Evolutionary conservation across 2,329 filamentous ascomycete genomes (phyloP).

Genomic region (Pseudopyrenochaeta lycopersici): DNA sequence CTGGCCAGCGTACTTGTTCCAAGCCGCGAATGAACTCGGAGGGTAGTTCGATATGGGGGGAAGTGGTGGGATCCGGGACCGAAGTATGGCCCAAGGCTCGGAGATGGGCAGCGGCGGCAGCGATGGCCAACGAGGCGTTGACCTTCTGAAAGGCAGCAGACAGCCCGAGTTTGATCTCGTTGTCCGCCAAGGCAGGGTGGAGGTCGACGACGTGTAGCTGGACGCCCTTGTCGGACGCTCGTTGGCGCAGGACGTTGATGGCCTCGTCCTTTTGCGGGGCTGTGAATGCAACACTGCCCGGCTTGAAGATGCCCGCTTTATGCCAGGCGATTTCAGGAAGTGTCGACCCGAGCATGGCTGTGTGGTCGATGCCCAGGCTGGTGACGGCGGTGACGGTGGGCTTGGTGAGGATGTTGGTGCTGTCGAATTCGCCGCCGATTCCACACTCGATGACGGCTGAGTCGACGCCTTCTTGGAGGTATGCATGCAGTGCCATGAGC

Average conservation of each 20-base stretch:
- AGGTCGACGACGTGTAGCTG: conserved; percentile 58
- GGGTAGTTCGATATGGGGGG: conserved; percentile 60
- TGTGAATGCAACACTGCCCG: conserved; percentile 69
- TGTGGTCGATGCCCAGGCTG: conserved; percentile 86
- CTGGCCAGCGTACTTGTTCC: conserved; percentile 72
- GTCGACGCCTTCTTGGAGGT: conserved; percentile 77
- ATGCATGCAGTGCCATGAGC: conserved; percentile 85
- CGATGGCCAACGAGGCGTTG: conserved; percentile 69
- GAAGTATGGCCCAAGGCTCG: conserved; percentile 52
- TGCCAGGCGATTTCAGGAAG: conserved; percentile 89
- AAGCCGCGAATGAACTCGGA: conserved; percentile 71
- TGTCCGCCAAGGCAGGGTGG: conserved; percentile 57
- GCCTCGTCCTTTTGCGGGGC: conserved; percentile 65
- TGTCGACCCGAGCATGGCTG: conserved; percentile 79
- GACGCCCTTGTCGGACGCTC: conserved; percentile 60
- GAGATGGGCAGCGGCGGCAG: conserved; percentile 68
- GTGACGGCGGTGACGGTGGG: conserved; percentile 79
- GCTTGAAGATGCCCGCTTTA: conserved; percentile 87
- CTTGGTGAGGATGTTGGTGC: conserved; percentile 81
- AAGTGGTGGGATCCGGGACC: conserved; percentile 46
- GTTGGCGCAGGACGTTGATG: conserved; percentile 64
- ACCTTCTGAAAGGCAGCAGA: conserved; percentile 70
- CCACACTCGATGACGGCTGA: conserved; percentile 90
- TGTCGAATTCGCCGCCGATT: conserved; percentile 92
- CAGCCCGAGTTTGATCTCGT: conserved; percentile 63